phyloP scores from a whole-genome alignment of 805 yeast species.

The Nakazawaea ambrosiae region DNA sequence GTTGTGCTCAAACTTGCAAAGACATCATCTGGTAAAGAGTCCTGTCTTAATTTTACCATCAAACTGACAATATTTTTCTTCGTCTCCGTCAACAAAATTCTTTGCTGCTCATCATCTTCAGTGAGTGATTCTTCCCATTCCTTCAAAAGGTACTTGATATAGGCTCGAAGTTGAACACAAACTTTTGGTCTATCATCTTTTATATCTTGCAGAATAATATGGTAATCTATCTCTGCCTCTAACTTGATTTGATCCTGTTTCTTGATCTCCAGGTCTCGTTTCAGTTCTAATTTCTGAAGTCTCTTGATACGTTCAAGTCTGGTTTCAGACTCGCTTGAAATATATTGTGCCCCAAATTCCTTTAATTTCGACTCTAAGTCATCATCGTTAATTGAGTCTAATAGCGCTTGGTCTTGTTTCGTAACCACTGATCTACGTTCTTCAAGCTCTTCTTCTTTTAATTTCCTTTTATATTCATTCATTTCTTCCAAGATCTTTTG shows the following conservation, averaged over 20 bases:
- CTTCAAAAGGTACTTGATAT: slow-evolving; percentile 33
- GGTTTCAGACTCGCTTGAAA: not conserved
- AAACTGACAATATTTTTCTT: slow-evolving; percentile 42
- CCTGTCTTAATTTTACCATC: slow-evolving; percentile 45
- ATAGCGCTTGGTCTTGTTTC: not conserved
- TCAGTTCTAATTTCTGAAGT: not conserved
- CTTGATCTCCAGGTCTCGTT: not conserved
- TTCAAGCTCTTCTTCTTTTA: slow-evolving; percentile 12
- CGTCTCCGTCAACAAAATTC: slow-evolving; percentile 34
- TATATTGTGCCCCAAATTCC: not conserved
- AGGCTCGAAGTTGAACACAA: slow-evolving; percentile 36
- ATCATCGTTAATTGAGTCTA: not conserved
- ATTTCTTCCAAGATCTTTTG: slow-evolving; percentile 18
- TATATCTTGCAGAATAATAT: slow-evolving; percentile 26
- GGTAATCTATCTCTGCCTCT: slow-evolving; percentile 18
- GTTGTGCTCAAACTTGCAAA: slow-evolving; percentile 54
- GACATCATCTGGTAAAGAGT: slow-evolving; percentile 30
- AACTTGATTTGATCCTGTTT: slow-evolving; percentile 2
- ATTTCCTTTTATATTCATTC: slow-evolving; percentile 12
- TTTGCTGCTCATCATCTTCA: slow-evolving; percentile 5
- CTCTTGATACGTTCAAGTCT: not conserved
- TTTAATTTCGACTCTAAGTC: not conserved
- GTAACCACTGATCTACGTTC: slow-evolving; percentile 1
- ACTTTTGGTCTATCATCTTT: slow-evolving; percentile 24
- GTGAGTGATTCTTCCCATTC: slow-evolving; percentile 26